These are phyloP conservation scores for Cryptosporidium canis DNA, from an alignment of 169 alveolate genomes.

Conservation along the genomic window DNA sequence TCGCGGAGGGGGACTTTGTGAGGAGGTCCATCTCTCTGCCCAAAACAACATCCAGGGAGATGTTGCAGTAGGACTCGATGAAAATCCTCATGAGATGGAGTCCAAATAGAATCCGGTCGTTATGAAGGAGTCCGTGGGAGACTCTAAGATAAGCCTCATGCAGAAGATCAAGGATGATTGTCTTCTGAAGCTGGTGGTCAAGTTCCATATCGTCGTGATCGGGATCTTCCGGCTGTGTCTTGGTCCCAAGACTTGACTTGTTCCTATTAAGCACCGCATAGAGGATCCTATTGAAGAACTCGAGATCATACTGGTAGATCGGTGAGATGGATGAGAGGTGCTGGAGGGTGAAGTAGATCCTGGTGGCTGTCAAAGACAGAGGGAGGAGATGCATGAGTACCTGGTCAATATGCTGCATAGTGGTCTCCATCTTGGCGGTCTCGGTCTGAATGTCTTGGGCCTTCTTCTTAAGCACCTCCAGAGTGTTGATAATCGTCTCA, in stretches of 20 bases:
- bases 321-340: slow-evolving; percentile 88
- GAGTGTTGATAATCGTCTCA: slow-evolving; percentile 88
- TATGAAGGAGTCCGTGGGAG: slow-evolving; percentile 60
- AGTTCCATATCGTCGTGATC: slow-evolving; percentile 1
- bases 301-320: slow-evolving; percentile 92
- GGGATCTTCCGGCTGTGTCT: slow-evolving; percentile 65
- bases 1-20: slow-evolving; percentile 24
- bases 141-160: slow-evolving; percentile 41
- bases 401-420: slow-evolving; percentile 91
- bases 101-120: slow-evolving; percentile 73
- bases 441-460: slow-evolving; percentile 91
- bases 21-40: slow-evolving; percentile 23
- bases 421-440: slow-evolving; percentile 91
- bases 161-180: background rate
- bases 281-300: slow-evolving; percentile 91
- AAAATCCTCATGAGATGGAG: slow-evolving; percentile 21
- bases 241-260: slow-evolving; percentile 9
- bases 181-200: background rate
- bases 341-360: slow-evolving; percentile 85
- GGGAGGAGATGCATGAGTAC: slow-evolving; percentile 88
- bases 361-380: slow-evolving; percentile 89
- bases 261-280: slow-evolving; percentile 77
- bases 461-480: slow-evolving; percentile 92
- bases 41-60: background rate
- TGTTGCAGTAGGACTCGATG: slow-evolving; percentile 18